Conservation (phyloP, 495 filamentous ascomycete genomes). For the Barbatosphaeria neglecta region DNA sequence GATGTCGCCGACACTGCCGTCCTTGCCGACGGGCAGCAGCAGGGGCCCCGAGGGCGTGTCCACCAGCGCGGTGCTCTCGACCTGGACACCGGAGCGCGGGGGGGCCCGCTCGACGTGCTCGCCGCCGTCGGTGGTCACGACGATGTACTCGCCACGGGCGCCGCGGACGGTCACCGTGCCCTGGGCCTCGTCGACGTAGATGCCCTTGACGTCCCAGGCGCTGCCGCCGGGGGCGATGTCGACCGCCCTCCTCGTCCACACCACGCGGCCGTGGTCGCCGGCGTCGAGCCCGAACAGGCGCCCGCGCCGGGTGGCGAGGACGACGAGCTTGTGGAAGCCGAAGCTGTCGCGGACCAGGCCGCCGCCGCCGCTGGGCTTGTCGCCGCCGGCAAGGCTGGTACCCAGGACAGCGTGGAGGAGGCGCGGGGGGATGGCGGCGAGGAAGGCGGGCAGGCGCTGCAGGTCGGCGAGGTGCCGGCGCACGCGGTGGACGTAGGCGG, state of each 20-base stretch:
- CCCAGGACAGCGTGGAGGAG: slow-evolving; percentile 59
- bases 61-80: slow-evolving; percentile 37
- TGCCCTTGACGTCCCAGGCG: slow-evolving; percentile 64
- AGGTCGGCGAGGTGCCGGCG: slow-evolving; percentile 73
- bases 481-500: slow-evolving; percentile 79
- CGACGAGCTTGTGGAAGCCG: slow-evolving; percentile 71
- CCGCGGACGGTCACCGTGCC: slow-evolving; percentile 48
- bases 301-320: slow-evolving; percentile 72
- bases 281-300: slow-evolving; percentile 68
- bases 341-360: slow-evolving; percentile 60
- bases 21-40: slow-evolving; percentile 35
- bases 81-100: slow-evolving; percentile 19
- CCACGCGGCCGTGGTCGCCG: slow-evolving; percentile 59
- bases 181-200: slow-evolving; percentile 41
- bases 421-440: slow-evolving; percentile 51
- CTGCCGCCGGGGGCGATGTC: slow-evolving; percentile 36
- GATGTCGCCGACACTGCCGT: slow-evolving; percentile 30
- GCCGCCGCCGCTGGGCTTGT: slow-evolving; percentile 34
- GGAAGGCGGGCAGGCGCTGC: slow-evolving; percentile 62
- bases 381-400: too few species aligned
- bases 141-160: slow-evolving; percentile 44
- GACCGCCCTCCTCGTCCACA: slow-evolving; percentile 57
- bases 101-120: slow-evolving; percentile 33
- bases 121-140: slow-evolving; percentile 46
- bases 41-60: slow-evolving; percentile 36